Conservation (phyloP, 2,329 filamentous ascomycete genomes). For the Aspergillus sp. region DNA sequence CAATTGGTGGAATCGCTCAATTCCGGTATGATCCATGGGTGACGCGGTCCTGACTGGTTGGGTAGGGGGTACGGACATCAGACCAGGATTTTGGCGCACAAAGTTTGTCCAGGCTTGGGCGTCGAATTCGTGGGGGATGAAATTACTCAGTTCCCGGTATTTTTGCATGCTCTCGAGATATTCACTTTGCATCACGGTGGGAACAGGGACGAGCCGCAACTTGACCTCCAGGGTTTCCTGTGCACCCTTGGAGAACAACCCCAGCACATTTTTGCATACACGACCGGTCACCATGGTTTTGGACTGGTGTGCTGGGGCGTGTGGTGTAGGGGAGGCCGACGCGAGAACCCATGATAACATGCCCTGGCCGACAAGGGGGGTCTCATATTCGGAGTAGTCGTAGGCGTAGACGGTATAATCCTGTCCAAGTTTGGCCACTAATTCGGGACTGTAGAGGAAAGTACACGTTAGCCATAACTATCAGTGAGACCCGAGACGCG, state of each 20-base stretch:
- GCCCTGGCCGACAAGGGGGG: conserved; percentile 89
- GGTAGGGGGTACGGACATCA: conserved; percentile 26
- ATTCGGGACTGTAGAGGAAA: conserved; percentile 69
- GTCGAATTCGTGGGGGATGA: conserved; percentile 63
- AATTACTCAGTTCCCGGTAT: conserved; percentile 58
- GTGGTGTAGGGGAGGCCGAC: conserved; percentile 56
- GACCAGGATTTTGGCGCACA: conserved; percentile 65
- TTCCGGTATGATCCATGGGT: conserved; percentile 41
- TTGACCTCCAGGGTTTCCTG: conserved; percentile 92
- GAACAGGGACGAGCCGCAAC: conserved; percentile 77
- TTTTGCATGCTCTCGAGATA: conserved; percentile 61
- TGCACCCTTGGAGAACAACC: conserved; percentile 74
- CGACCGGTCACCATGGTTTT: conserved; percentile 77
- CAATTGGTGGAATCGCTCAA: conserved; percentile 46
- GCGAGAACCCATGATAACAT: conserved; percentile 84
- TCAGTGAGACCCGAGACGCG: neutral
- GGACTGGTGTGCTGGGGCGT: conserved; percentile 58
- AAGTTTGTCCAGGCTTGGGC: conserved; percentile 76
- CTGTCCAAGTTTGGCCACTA: conserved; percentile 67
- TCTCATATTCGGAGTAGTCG: conserved; percentile 94
- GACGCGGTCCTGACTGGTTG: conserved; percentile 27
- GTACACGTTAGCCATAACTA: conserved; percentile 2
- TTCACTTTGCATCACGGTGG: conserved; percentile 61
- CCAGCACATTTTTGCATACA: conserved; percentile 81
- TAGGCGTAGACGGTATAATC: conserved; percentile 98